Evolutionary conservation across 73 alveolate species (phyloP).

Genomic region (Paramecium primaurelia): DNA sequence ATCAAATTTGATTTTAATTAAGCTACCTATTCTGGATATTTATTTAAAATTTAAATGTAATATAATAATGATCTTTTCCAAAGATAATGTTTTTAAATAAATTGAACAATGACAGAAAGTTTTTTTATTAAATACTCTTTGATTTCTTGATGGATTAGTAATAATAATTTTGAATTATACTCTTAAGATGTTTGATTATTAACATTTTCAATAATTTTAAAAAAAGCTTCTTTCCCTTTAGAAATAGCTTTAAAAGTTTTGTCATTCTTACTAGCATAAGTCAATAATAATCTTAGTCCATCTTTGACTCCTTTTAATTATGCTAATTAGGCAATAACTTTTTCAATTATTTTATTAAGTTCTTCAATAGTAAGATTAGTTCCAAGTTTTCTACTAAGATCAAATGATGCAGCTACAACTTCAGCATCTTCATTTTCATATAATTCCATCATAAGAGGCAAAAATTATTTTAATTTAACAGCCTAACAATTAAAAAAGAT

Average conservation of each 20-base stretch:
- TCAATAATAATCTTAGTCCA: background rate
- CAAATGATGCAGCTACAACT: background rate
- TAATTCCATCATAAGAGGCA: background rate
- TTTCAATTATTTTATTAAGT: background rate
- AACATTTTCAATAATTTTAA: background rate
- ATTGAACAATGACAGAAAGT: background rate
- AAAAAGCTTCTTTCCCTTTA: background rate
- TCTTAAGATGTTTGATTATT: background rate
- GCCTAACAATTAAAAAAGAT: background rate
- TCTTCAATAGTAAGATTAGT: background rate
- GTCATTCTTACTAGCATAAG: background rate
- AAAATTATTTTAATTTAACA: background rate
- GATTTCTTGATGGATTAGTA: background rate
- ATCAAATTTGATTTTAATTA: background rate
- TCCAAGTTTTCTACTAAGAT: background rate
- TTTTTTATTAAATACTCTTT: background rate
- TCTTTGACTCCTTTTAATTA: constrained; percentile 16
- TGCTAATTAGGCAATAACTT: background rate
- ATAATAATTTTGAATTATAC: background rate
- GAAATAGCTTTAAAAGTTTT: background rate
- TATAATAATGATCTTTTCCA: background rate
- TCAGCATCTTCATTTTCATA: constrained; percentile 33
- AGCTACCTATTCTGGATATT: background rate
- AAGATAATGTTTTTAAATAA: background rate
- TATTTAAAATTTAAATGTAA: background rate